Base-by-base conservation (phyloP, 2,329 filamentous ascomycete species). In the Aureobasidium lini region DNA sequence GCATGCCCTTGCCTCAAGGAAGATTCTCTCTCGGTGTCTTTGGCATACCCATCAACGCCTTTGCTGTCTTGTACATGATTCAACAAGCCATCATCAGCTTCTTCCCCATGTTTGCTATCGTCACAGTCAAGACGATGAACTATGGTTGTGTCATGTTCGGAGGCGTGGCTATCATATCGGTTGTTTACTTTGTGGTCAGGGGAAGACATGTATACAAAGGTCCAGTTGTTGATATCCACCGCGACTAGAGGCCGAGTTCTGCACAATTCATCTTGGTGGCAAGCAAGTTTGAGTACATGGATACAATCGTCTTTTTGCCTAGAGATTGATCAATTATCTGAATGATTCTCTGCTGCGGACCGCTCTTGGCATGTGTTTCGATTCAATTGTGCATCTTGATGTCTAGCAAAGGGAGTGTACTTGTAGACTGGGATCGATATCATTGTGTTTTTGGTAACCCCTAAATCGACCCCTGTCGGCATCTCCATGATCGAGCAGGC, bases 31-130 rank as follows among this genome's bases (percentile, higher is more conserved):
- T 69, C 6, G 67, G 67, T 16, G 60, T 50, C 23, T 59, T 50
- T 15, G 67, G 66, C n/a, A 44, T 68, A 23, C 61, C 62, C 15
- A 64, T 68, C 44, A 69, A 69, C 29, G 56, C 59, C 31, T 65
- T 67, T 28, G 65, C 64, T 31, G 44, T 58, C 34, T 62, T 63
- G 4, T 71, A 67, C 60, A 64, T 71, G 28, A 54, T 65, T 7
- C 61, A 71, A 34, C 52, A 56, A 43, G 36, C 56, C 6, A 49
- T 49, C 18, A 48, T 58, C 36, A 48, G 56, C 28, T 58, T 58
- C 36, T 56, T 56, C 18, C 52, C 52, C 11, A 50, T 48, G 13
- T 64, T 65, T 43, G 34, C 64, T 9, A 4, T 18, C 13, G 79
- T 64, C 18, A 63, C 60, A 4, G 43, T 62, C 15, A 49, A 60